Conservation (phyloP, 306 rosid species). For the Rubus parviflorus region DNA sequence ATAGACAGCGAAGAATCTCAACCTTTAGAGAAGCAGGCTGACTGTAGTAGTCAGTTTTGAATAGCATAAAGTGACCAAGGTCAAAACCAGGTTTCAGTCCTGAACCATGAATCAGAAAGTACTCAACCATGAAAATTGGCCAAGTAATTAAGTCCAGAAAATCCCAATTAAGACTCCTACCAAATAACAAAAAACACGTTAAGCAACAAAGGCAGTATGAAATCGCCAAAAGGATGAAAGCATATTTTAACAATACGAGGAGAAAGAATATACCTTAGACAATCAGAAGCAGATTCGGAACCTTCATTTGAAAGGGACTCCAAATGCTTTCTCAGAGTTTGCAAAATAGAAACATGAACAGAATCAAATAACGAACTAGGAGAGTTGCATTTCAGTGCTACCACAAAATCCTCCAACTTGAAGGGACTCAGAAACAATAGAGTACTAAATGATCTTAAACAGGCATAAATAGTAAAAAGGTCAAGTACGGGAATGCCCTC, state of each 20-base stretch:
- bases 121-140: conserved; percentile 93
- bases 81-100: conserved; percentile 58
- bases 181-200: conserved; percentile 24
- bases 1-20: conserved; percentile 76
- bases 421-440: conserved; percentile 89
- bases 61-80: conserved; percentile 51
- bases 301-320: conserved; percentile 85
- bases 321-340: conserved; percentile 82
- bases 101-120: conserved; percentile 70
- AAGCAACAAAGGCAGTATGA: conserved; percentile 8
- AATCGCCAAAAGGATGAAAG: conserved; percentile 29
- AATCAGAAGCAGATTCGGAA: conserved; percentile 74
- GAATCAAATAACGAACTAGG: conserved; percentile 72
- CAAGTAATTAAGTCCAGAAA: conserved; percentile 83
- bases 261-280: conserved; percentile 61
- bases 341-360: conserved; percentile 79
- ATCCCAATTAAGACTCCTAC: conserved; percentile 96
- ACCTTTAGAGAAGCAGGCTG: conserved; percentile 68
- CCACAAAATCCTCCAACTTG: conserved; percentile 86
- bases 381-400: conserved; percentile 54
- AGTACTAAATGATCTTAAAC: conserved; percentile 86
- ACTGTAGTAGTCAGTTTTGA: conserved; percentile 64
- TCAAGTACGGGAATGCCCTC: conserved; percentile 77
- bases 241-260: conserved; percentile 14
- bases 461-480: conserved; percentile 77